Conservation (phyloP, 495 filamentous ascomycete genomes). For the Xylaria bambusicola region DNA sequence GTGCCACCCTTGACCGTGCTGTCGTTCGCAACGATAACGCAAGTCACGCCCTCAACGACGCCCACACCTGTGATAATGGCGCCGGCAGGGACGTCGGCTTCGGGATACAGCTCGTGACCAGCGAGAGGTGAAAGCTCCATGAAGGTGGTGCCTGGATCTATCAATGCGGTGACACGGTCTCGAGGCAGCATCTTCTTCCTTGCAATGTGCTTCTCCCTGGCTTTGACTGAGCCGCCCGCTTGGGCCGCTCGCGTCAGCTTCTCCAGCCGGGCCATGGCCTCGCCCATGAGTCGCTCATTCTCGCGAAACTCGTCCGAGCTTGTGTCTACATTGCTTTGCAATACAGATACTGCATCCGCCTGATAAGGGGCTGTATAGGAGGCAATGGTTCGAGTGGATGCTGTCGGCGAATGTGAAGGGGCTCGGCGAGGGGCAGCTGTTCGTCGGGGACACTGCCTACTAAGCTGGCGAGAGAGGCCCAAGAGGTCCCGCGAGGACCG, state of each 20-base stretch:
- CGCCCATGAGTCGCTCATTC: conserved; percentile 77
- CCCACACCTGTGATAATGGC: conserved; percentile 95
- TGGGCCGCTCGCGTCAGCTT: conserved; percentile 69
- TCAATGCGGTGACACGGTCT: conserved; percentile 82
- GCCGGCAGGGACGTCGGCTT: conserved; percentile 69
- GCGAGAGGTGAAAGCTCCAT: conserved; percentile 88
- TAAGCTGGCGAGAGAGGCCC: conserved; percentile 44
- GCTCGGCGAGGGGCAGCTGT: conserved; percentile 21
- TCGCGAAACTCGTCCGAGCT: conserved; percentile 76
- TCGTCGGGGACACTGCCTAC: conserved; percentile 34
- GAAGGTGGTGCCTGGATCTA: conserved; percentile 89
- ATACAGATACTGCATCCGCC: conserved; percentile 71
- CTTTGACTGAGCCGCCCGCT: conserved; percentile 77
- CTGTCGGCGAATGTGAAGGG: conserved; percentile 16
- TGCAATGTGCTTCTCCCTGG: conserved; percentile 83
- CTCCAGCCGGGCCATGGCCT: conserved; percentile 65
- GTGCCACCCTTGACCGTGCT: conserved; percentile 99
- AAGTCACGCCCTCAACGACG: conserved; percentile 84
- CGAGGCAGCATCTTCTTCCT: conserved; percentile 93
- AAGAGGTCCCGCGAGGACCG: conserved; percentile 38
- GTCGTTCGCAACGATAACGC: conserved; percentile 95
- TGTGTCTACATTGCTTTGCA: conserved; percentile 76
- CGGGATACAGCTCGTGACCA: conserved; percentile 81
- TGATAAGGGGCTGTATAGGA: conserved; percentile 69
- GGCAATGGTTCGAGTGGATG: conserved; percentile 45